Evolutionary conservation across 1,139 yeast species (phyloP), one percentile per base, ranked within the genome.

Genomic region (Lodderomyces theae): DNA sequence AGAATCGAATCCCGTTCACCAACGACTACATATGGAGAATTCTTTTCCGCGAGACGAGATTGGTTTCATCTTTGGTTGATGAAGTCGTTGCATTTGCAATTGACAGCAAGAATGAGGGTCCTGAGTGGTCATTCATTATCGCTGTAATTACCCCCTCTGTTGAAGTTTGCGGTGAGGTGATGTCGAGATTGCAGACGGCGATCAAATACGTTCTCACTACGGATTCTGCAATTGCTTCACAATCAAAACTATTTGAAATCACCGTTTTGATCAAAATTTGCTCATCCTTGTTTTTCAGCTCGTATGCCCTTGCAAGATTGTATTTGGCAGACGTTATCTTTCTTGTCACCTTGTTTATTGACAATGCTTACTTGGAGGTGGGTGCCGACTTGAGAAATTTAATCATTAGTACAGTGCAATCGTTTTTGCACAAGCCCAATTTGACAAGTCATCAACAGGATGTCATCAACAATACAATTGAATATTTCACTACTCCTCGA

Each of bases 81-180:
- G 95, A 86, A 53, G 79, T 86, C 23, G 77, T 85, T 16, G 78
- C 81, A 1, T 86, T 80, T 51, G 86, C 90, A 2, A 76, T 85
- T 52, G 94, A 85, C 52, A 79, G 81, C 54, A 85, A 84, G 48
- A 81, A 86, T 28, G 86, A 82, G 50, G 85, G 83, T 12, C 74
- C 79, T 23, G 80, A 77, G 40, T 84, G 90, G 90, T 66, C 72
- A 15, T 74, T 73, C 38, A 74, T 80, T 3, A 73, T 84, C 4
- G 73, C 86, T 0, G 74, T 85, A 17, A 68, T 88, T 42, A 74
- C 85, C 0, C 92, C 96, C 3, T 82, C 95, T 1, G 69, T 82
- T 15, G 88, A 83, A 47, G 74, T 87, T 3, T 82, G 90, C 52
- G 84, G 88, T 9, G 75, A 78, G 41, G 77, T 86, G 0, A 69